Base-by-base conservation (phyloP, 257 asterid genomes). In the Solanum chaucha region DNA sequence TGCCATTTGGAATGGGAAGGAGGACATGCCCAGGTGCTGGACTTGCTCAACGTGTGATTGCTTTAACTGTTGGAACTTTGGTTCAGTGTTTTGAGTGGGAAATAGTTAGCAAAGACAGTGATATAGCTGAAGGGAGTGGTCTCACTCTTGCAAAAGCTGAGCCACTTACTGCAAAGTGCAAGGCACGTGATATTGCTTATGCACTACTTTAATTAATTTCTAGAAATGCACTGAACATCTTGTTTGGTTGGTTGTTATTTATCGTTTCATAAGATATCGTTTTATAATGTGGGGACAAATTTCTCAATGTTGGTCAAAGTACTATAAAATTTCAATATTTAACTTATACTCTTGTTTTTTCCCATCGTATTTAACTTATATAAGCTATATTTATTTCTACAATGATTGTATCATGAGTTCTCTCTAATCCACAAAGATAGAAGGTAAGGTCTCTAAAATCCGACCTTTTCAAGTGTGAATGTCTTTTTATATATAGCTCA, bases 1-100 rank as follows among this genome's bases (percentile, higher is more conserved):
- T 89, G 64, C 87, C 91, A 10, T 89, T 89, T 40, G 91, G 91
- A 2, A 84, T 89, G 86, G 89, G 89, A 6, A 87, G 91, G 24
- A 87, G 88, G 68, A 78, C 88, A 24, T 87, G 91, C 51, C 91
- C 89, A 7, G 91, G 89, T 35, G 68, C 58, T 24, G 86, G 86
- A 32, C 86, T 86, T 26, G 87, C 84, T 7, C 87, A 68, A 65
- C 84, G 88, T 48, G 36, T 89, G 20, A 34, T 87, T 8, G 86
- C 82, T 8, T 77, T 89, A 74, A 36, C 71, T 7, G 38, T 89
- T 51, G 91, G 85, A 38, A 48, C 89, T 59, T 55, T 89, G 12
- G 58, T 89, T 10, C 89, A 84, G 41, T 51, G 87, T 58, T 88
- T 86, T 32, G 87, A 86, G 46, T 86, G 90, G 90, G 41, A 82